Conservation (phyloP, 768 basidiomycete species). For the Imleria badia region DNA sequence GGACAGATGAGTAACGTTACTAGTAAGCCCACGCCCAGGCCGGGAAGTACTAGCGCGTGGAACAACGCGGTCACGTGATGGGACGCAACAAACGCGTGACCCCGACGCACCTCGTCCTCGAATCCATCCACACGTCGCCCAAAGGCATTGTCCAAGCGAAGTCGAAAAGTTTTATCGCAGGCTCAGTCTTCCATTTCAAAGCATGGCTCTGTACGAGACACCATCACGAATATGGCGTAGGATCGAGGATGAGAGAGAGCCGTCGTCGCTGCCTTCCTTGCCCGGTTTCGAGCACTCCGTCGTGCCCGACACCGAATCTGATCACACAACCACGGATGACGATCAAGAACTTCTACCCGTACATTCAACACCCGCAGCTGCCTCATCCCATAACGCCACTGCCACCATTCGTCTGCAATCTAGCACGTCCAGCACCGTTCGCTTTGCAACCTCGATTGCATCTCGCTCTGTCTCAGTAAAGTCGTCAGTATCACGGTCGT, state of each 20-base stretch:
- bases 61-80: constrained; percentile 27
- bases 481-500: constrained; percentile 36
- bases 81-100: constrained; percentile 20
- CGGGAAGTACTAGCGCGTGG: too few species aligned
- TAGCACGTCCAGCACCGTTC: constrained; percentile 47
- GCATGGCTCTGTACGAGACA: constrained; percentile 65
- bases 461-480: constrained; percentile 39
- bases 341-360: constrained; percentile 50
- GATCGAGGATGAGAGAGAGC: constrained; percentile 75
- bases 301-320: constrained; percentile 36
- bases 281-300: constrained; percentile 68
- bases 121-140: background rate
- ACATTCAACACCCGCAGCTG: constrained; percentile 64
- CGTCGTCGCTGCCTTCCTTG: constrained; percentile 80
- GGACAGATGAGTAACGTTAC: too few species aligned
- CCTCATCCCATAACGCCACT: constrained; percentile 49
- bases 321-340: constrained; percentile 41
- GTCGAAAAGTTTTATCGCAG: constrained; percentile 1
- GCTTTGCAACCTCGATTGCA: constrained; percentile 54
- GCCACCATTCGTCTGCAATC: constrained; percentile 51
- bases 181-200: background rate
- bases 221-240: constrained; percentile 84
- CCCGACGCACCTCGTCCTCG: background rate
- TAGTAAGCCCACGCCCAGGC: too few species aligned
- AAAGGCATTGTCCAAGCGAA: background rate